These are phyloP conservation scores for Solanum piurae DNA, from an alignment of 257 asterid genomes.

Conservation along the genomic window DNA sequence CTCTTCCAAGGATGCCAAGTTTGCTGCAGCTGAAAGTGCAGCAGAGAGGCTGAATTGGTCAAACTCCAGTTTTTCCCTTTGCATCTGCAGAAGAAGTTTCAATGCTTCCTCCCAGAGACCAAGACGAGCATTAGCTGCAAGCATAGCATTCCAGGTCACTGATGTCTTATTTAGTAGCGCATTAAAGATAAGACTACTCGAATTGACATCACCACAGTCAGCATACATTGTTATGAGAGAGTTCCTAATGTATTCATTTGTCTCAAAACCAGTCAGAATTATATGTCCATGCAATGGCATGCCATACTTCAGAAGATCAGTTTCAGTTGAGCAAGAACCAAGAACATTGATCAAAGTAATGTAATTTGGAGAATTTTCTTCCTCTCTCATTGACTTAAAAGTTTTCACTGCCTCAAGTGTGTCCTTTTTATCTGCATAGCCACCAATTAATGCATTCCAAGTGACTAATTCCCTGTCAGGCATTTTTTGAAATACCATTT, in stretches of 20 bases:
- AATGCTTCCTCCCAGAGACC: conserved; percentile 78
- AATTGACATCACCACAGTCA: conserved; percentile 62
- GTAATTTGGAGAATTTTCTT: conserved; percentile 41
- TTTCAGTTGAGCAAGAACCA: conserved; percentile 48
- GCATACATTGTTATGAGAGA: conserved; percentile 82
- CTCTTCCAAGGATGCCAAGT: conserved; percentile 59
- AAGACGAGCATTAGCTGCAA: conserved; percentile 63
- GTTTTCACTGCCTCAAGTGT: conserved; percentile 32
- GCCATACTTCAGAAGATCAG: conserved; percentile 45
- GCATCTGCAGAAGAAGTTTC: conserved; percentile 64
- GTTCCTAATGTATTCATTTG: conserved; percentile 61
- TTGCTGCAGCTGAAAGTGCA: conserved; percentile 61
- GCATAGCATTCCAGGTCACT: conserved; percentile 76
- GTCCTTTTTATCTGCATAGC: conserved; percentile 50
- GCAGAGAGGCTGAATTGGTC: conserved; percentile 82
- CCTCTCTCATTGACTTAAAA: conserved; percentile 45
- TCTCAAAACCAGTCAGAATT: conserved; percentile 37
- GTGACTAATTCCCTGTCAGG: conserved; percentile 60
- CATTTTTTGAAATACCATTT: conserved; percentile 43
- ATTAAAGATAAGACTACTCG: conserved; percentile 49
- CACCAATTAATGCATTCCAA: conserved; percentile 79
- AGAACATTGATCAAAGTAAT: conserved; percentile 60
- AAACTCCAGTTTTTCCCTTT: conserved; percentile 51
- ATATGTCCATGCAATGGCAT: conserved; percentile 61
- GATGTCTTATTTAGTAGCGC: conserved; percentile 27